Evolutionary conservation across 2,329 filamentous ascomycete genomes (phyloP).

Genomic region (Emericellopsis atlantica): DNA sequence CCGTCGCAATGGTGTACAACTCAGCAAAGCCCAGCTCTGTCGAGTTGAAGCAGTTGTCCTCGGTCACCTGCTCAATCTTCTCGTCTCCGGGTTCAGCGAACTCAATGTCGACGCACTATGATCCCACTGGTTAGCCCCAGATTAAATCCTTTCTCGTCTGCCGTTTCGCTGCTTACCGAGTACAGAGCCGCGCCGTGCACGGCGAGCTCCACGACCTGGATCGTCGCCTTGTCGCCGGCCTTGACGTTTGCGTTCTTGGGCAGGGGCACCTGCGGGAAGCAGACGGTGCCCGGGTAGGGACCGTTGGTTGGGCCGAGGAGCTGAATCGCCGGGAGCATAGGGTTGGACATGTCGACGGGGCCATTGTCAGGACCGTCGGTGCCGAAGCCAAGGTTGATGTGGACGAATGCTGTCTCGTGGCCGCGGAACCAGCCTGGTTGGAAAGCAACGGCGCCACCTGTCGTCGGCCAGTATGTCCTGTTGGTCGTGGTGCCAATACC

Average conservation of each 20-base stretch:
- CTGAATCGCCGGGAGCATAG: conserved; percentile 71
- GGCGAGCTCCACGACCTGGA: conserved; percentile 76
- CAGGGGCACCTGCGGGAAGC: conserved; percentile 78
- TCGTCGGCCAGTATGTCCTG: conserved; percentile 82
- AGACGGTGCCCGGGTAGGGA: conserved; percentile 81
- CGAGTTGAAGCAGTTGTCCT: conserved; percentile 81
- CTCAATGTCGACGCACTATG: conserved; percentile 84
- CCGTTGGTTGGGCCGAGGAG: conserved; percentile 70
- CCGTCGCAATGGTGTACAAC: conserved; percentile 56
- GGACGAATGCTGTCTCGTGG: conserved; percentile 69
- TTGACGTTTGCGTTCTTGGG: conserved; percentile 60
- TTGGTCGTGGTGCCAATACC: conserved; percentile 68
- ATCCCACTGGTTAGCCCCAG: conserved; percentile 1
- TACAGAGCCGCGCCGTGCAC: conserved; percentile 74
- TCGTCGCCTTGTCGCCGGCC: conserved; percentile 78
- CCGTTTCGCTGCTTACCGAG: conserved; percentile 44
- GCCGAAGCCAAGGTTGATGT: conserved; percentile 83
- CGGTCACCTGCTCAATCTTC: conserved; percentile 58
- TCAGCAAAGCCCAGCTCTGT: conserved; percentile 63
- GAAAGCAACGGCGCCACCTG: conserved; percentile 74
- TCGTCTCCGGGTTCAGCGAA: conserved; percentile 67
- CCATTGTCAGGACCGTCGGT: conserved; percentile 49
- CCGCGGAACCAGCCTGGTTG: conserved; percentile 96
- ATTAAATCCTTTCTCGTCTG: neutral
- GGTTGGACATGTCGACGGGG: conserved; percentile 76